These are phyloP conservation scores for Pistacia integerrima DNA, from an alignment of 345 rosid species.

Conservation along the genomic window DNA sequence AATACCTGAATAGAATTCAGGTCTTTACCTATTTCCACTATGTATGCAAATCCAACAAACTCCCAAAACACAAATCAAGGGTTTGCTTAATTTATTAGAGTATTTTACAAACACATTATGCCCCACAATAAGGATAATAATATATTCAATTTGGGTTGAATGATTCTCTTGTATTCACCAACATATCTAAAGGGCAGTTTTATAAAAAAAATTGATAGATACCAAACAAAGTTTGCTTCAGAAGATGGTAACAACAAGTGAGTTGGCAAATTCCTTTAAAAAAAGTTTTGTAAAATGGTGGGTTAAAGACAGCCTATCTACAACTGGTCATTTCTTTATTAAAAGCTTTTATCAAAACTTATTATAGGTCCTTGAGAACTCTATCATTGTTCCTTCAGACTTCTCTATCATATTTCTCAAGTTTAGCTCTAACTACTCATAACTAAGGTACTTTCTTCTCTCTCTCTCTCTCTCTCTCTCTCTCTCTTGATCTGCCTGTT, in stretches of 20 bases:
- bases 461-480: background rate
- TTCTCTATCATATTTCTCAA: background rate
- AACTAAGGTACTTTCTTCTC: background rate
- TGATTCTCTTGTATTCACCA: background rate
- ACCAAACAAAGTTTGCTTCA: constrained; percentile 31
- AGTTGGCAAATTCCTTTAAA: constrained; percentile 38
- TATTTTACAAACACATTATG: too few relatives aligned
- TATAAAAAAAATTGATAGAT: background rate
- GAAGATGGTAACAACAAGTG: constrained; percentile 24
- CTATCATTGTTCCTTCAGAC: background rate
- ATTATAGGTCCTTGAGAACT: background rate
- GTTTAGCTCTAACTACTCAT: background rate
- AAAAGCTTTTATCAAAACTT: background rate
- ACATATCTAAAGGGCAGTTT: background rate
- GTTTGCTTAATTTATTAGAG: too few relatives aligned
- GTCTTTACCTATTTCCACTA: background rate
- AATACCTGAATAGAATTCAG: background rate
- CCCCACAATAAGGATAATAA: too few relatives aligned
- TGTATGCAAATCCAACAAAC: background rate
- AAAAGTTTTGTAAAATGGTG: background rate
- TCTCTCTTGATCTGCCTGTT: background rate
- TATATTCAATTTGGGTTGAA: too few relatives aligned
- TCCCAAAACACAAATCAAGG: too few relatives aligned
- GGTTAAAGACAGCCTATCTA: constrained; percentile 35
- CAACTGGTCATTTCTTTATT: constrained; percentile 12